Evolutionary conservation across 2,329 filamentous ascomycete species (phyloP).

Genomic region (Colletotrichum shisoi): DNA sequence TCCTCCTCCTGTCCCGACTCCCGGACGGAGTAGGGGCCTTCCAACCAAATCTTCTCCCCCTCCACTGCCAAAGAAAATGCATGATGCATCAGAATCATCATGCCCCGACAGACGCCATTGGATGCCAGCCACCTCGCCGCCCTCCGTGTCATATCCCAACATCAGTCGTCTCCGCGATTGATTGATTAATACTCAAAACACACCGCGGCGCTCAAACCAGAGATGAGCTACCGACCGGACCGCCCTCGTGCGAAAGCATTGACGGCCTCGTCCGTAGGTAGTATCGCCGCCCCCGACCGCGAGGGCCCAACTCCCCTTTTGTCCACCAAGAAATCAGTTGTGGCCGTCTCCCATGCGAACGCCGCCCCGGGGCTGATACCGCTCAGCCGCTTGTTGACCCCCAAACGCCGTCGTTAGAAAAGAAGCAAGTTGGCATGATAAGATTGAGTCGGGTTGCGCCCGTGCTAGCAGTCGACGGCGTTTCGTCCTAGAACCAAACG

Average conservation of each 20-base stretch:
- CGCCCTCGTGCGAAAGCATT: slow-evolving; percentile 5
- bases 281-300: slow-evolving; percentile 23
- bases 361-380: slow-evolving; percentile 36
- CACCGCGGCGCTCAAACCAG: slow-evolving; percentile 37
- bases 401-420: slow-evolving; percentile 37
- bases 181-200: slow-evolving; percentile 39
- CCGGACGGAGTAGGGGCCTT: slow-evolving; percentile 28
- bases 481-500: slow-evolving; percentile 18
- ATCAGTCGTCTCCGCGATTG: slow-evolving; percentile 39
- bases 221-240: slow-evolving; percentile 34
- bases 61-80: slow-evolving; percentile 33
- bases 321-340: slow-evolving; percentile 32
- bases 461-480: slow-evolving; percentile 18
- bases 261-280: background rate
- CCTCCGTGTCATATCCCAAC: slow-evolving; percentile 38
- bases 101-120: slow-evolving; percentile 37
- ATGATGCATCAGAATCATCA: slow-evolving; percentile 29
- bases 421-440: slow-evolving; percentile 35
- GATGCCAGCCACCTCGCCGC: slow-evolving; percentile 36
- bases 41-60: slow-evolving; percentile 22
- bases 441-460: slow-evolving; percentile 32
- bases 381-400: slow-evolving; percentile 35
- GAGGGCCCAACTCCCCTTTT: slow-evolving; percentile 33
- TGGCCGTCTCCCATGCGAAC: slow-evolving; percentile 38
- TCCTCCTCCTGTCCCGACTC: slow-evolving; percentile 35